Evolutionary conservation across 495 filamentous ascomycete genomes (phyloP).

Genomic region (Trichoderma erinaceum): DNA sequence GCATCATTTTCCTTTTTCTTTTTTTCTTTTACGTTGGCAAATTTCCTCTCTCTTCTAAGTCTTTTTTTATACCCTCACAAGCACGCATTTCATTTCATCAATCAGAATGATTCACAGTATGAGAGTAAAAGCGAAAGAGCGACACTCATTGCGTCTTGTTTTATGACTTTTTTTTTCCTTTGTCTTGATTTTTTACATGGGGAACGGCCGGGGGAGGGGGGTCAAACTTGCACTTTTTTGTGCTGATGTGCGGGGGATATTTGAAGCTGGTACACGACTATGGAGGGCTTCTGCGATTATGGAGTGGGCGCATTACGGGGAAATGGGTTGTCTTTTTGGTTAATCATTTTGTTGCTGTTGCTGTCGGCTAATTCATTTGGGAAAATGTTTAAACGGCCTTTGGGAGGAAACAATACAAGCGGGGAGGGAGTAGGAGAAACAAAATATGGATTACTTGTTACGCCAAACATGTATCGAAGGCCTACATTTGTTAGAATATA

Average conservation of each 20-base stretch:
- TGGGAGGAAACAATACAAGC: background rate
- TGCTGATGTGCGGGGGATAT: background rate
- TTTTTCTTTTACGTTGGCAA: background rate
- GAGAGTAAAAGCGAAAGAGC: conserved; percentile 4
- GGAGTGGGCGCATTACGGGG: background rate
- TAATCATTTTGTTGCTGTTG: background rate
- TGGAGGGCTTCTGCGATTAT: background rate
- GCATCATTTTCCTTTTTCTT: background rate
- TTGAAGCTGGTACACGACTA: background rate
- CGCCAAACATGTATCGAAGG: background rate
- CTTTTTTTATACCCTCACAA: conserved; percentile 6
- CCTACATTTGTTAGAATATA: background rate
- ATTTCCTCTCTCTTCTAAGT: background rate
- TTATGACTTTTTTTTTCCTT: background rate
- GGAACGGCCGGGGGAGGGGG: background rate
- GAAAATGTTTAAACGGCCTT: background rate
- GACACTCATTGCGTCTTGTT: background rate
- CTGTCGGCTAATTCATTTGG: background rate
- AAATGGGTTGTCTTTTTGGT: background rate
- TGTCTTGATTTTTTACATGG: background rate
- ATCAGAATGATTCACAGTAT: background rate
- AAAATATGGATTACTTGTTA: background rate
- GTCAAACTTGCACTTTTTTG: background rate
- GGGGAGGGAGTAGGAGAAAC: background rate
- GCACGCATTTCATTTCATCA: conserved; percentile 1